Evolutionary conservation across 202 grass and related monocot genomes (phyloP).

Genomic region (Bolboschoenoplectus hybrid): DNA sequence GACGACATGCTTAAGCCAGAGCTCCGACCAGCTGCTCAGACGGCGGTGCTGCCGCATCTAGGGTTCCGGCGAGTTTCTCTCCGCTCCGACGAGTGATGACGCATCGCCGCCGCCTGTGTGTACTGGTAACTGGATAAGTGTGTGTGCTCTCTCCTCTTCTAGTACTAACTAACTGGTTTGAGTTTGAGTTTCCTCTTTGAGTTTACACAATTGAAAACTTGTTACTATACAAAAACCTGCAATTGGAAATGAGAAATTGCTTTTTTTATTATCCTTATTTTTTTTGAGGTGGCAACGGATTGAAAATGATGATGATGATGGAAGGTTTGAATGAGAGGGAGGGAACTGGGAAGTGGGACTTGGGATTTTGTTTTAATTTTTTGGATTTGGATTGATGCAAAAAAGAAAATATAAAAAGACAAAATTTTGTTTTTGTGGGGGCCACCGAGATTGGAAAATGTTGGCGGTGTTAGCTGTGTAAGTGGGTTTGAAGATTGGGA

Average conservation of each 20-base stretch:
- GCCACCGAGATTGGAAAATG: not conserved
- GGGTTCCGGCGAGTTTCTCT: slow-evolving; percentile 35
- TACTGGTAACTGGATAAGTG: not conserved
- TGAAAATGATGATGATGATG: not conserved
- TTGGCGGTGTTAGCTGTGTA: not conserved
- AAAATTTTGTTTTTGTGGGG: slow-evolving; percentile 3
- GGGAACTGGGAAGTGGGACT: slow-evolving; percentile 48
- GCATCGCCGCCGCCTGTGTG: not conserved
- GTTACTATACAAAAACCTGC: slow-evolving; percentile 33
- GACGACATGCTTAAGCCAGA: slow-evolving; percentile 49
- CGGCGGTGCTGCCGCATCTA: slow-evolving; percentile 54
- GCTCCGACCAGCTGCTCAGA: slow-evolving; percentile 57
- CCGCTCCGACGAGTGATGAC: not conserved
- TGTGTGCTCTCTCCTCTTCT: not conserved
- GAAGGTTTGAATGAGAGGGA: slow-evolving; percentile 16
- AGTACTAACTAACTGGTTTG: not conserved
- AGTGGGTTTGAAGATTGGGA: not conserved
- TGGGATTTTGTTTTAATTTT: slow-evolving; percentile 15
- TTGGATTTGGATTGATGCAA: not conserved
- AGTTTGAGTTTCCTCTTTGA: not conserved
- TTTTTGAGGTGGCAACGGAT: slow-evolving; percentile 22
- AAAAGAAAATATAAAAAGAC: not conserved
- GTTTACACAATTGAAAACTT: not conserved
- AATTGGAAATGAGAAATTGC: slow-evolving; percentile 35
- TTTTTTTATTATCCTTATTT: not conserved